A percentile compares a stretch with the other conserved stretches of the same genome.
Conservation (phyloP, 352 stramenopile genomes). For the Saprolegnia parasitica region DNA sequence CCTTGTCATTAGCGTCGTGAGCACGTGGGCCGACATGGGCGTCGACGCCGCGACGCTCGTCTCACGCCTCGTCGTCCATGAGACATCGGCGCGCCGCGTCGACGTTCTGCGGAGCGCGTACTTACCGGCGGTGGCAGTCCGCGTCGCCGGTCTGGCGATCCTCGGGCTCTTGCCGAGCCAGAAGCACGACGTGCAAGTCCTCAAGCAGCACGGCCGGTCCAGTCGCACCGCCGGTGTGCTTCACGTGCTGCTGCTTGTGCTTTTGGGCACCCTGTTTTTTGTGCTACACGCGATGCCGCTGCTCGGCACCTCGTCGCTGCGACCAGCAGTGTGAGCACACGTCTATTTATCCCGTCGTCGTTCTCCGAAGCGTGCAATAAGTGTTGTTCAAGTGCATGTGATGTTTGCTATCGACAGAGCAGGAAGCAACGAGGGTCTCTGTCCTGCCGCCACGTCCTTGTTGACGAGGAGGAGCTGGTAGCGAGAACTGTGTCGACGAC, state of each 20-base stretch:
- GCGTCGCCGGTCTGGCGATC: conserved; percentile 42
- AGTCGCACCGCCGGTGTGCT: not conserved
- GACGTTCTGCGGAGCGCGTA: conserved; percentile 32
- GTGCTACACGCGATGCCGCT: not conserved
- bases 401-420: too few relatives aligned
- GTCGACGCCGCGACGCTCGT: conserved; percentile 43
- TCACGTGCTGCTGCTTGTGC: not conserved
- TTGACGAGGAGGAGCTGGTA: too few relatives aligned
- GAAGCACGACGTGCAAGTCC: conserved; percentile 44
- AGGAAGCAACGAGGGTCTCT: too few relatives aligned
- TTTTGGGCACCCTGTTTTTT: not conserved
- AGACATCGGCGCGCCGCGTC: not conserved
- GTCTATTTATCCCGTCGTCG: too few relatives aligned
- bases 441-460: too few relatives aligned
- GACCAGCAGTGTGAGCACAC: too few relatives aligned
- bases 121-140: conserved; percentile 49
- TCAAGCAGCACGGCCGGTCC: conserved; percentile 38
- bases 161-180: conserved; percentile 46
- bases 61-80: not conserved
- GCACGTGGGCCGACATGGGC: conserved; percentile 40
- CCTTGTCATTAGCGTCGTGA: conserved; percentile 44
- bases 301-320: not conserved
- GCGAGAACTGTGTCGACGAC: too few relatives aligned
- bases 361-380: too few relatives aligned
- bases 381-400: too few relatives aligned